phyloP scores from a whole-genome alignment of 345 rosid genomes.

The Populus davidiana region DNA sequence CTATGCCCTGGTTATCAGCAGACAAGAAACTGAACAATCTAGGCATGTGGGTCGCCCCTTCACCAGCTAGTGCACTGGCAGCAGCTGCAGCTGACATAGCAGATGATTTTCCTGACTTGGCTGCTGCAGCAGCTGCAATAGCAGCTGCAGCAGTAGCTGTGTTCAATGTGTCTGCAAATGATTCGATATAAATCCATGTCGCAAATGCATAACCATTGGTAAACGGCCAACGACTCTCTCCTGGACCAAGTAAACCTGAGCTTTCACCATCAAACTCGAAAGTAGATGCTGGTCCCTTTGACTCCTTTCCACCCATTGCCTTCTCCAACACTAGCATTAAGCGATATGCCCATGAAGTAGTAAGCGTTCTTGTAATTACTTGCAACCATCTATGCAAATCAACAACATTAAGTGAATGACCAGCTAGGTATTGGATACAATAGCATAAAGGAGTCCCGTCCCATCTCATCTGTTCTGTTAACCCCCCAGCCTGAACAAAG shows the following conservation, averaged over 20 bases:
- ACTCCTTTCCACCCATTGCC: conserved; percentile 89
- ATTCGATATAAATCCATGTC: conserved; percentile 97
- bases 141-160: conserved; percentile 98
- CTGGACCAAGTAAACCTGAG: conserved; percentile 99
- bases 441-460: conserved; percentile 66
- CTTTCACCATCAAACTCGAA: conserved; percentile 99
- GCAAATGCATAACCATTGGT: conserved; percentile 90
- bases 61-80: conserved; percentile 99
- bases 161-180: conserved; percentile 98
- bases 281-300: conserved; percentile 87
- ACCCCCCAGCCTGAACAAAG: conserved; percentile 56
- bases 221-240: conserved; percentile 99
- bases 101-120: conserved; percentile 95
- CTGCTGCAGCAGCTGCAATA: conserved; percentile 96
- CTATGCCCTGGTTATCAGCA: conserved; percentile 94
- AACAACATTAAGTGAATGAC: conserved; percentile 79
- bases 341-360: conserved; percentile 64
- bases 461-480: conserved; percentile 52
- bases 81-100: conserved; percentile 99
- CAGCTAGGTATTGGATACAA: conserved; percentile 87
- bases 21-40: conserved; percentile 94
- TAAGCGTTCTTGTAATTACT: conserved; percentile 58
- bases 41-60: conserved; percentile 98
- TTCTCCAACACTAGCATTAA: conserved; percentile 82
- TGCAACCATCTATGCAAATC: conserved; percentile 82